phyloP scores from a whole-genome alignment of 1,284 basidiomycete species.

The Moesziomyces aphidis region DNA sequence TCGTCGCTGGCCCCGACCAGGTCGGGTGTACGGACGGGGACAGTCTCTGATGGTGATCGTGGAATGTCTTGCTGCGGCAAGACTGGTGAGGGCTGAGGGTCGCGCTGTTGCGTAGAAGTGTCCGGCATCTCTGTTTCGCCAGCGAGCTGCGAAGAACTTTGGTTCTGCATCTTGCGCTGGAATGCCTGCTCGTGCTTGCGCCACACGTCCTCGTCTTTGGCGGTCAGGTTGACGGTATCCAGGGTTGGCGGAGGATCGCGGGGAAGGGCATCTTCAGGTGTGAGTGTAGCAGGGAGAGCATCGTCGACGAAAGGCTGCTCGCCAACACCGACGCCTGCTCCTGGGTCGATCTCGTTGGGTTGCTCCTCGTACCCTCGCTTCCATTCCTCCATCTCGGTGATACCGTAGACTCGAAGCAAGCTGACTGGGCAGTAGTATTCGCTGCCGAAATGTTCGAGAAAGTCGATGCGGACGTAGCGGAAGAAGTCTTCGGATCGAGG shows the following conservation, averaged over 20 bases:
- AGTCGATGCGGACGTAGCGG: conserved; percentile 93
- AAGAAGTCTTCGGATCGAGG: conserved; percentile 53
- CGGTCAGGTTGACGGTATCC: conserved; percentile 16
- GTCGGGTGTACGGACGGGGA: neutral
- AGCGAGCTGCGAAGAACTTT: conserved; percentile 13
- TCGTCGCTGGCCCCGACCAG: neutral
- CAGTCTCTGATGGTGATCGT: neutral
- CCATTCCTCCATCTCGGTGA: conserved; percentile 96
- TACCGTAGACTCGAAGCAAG: conserved; percentile 90
- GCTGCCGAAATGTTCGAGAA: conserved; percentile 90
- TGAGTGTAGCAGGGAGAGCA: neutral
- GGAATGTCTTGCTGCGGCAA: neutral
- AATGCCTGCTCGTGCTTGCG: conserved; percentile 47
- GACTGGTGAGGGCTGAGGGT: conserved; percentile 3
- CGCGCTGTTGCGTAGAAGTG: conserved; percentile 1
- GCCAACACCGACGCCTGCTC: conserved; percentile 19
- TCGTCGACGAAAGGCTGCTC: neutral
- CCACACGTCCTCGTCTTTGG: conserved; percentile 47
- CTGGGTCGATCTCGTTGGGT: conserved; percentile 62
- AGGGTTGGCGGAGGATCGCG: neutral
- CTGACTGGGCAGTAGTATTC: conserved; percentile 98
- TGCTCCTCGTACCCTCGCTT: conserved; percentile 79
- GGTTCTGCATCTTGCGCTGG: conserved; percentile 34
- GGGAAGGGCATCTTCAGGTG: neutral
- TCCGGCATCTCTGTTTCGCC: conserved; percentile 13